A percentile compares a stretch with the other conserved stretches of the same genome.
Evolutionary conservation across 805 yeast genomes (phyloP).

Genomic region (Wickerhamomyces canadensis): DNA sequence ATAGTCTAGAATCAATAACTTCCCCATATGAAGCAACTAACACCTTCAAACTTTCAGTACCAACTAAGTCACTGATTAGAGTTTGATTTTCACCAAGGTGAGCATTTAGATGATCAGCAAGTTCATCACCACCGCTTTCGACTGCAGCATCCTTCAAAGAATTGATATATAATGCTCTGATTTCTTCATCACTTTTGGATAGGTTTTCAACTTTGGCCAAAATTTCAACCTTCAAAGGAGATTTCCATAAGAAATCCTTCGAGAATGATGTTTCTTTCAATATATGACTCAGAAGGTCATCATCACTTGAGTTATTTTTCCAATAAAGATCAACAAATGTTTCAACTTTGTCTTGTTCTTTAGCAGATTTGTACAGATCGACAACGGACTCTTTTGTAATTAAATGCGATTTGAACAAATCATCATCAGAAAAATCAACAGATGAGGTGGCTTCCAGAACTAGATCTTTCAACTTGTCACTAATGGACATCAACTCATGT

Average conservation of each 20-base stretch:
- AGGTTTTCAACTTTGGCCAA: constrained; percentile 5
- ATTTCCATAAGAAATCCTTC: constrained; percentile 8
- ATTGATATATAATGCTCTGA: constrained; percentile 6
- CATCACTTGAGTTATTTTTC: constrained; percentile 10
- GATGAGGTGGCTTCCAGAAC: constrained; percentile 18
- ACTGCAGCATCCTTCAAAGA: constrained; percentile 5
- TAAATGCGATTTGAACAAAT: constrained; percentile 25
- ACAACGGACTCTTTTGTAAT: constrained; percentile 29
- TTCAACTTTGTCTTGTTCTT: constrained; percentile 11
- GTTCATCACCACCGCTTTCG: constrained; percentile 2
- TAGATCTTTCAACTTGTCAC: constrained; percentile 18
- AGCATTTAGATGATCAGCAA: constrained; percentile 6
- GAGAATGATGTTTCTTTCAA: constrained; percentile 10
- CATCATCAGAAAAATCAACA: constrained; percentile 25
- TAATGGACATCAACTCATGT: constrained; percentile 12
- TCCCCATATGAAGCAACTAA: constrained; percentile 25
- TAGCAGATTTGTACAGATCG: constrained; percentile 29
- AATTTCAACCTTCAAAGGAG: constrained; percentile 4
- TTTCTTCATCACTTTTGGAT: constrained; percentile 1
- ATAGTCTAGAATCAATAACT: constrained; percentile 29
- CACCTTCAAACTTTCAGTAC: constrained; percentile 14
- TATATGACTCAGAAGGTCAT: constrained; percentile 9
- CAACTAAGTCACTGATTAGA: constrained; percentile 10
- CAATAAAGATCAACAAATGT: constrained; percentile 20
- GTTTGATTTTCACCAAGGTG: constrained; percentile 14